A percentile compares a stretch with the other conserved stretches of the same genome.
Evolutionary conservation across 495 filamentous ascomycete species (phyloP).

Genomic region (Aspergillus leporis): DNA sequence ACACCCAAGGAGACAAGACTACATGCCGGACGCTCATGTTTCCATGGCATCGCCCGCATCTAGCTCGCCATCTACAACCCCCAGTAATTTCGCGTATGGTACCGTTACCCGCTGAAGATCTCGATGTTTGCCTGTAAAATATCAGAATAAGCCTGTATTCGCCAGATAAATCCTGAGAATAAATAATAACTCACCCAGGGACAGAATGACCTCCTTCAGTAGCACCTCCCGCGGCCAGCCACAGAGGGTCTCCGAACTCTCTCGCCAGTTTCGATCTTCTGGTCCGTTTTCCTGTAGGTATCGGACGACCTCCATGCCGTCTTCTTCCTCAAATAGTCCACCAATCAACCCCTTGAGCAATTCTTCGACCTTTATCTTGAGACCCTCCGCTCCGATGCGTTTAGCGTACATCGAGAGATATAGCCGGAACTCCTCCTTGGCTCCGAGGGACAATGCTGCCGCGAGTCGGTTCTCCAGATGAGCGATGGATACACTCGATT

Average conservation of each 20-base stretch:
- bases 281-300: slow-evolving; percentile 57
- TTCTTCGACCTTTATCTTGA: slow-evolving; percentile 88
- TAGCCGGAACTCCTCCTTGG: slow-evolving; percentile 85
- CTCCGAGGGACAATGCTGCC: slow-evolving; percentile 79
- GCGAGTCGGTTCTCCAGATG: slow-evolving; percentile 95
- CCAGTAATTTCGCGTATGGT: slow-evolving; percentile 80
- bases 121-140: slow-evolving; percentile 78
- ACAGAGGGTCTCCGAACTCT: slow-evolving; percentile 60
- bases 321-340: slow-evolving; percentile 58
- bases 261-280: slow-evolving; percentile 57
- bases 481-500: slow-evolving; percentile 85
- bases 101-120: slow-evolving; percentile 88
- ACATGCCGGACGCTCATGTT: slow-evolving; percentile 28
- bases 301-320: slow-evolving; percentile 32
- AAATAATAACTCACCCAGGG: slow-evolving; percentile 70
- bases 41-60: slow-evolving; percentile 56
- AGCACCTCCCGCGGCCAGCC: slow-evolving; percentile 87
- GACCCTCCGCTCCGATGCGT: slow-evolving; percentile 85
- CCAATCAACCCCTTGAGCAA: slow-evolving; percentile 78
- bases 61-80: slow-evolving; percentile 50
- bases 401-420: slow-evolving; percentile 97
- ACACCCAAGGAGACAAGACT: slow-evolving; percentile 19
- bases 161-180: background rate
- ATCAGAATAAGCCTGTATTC: background rate
- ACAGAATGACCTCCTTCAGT: slow-evolving; percentile 83